phyloP scores from a whole-genome alignment of 495 filamentous ascomycete genomes.

The Massariosphaeria phaeospora region DNA sequence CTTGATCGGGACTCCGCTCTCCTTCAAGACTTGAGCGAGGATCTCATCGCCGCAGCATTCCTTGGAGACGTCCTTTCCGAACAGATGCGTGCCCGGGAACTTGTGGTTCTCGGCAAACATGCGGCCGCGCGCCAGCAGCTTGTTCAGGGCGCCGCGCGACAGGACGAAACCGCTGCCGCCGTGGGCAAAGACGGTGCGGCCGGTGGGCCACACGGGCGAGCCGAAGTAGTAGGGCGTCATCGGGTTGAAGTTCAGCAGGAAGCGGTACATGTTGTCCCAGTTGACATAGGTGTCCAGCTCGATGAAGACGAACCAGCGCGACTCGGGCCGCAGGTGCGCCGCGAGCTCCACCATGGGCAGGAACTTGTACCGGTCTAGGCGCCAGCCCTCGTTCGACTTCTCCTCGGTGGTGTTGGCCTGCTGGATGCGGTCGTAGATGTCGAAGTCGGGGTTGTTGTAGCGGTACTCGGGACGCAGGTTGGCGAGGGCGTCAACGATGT shows the following conservation, averaged over 20 bases:
- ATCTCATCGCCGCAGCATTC: slow-evolving; percentile 32
- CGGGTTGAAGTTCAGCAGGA: slow-evolving; percentile 50
- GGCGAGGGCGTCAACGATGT: slow-evolving; percentile 50
- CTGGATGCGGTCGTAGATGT: slow-evolving; percentile 50
- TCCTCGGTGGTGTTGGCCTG: slow-evolving; percentile 39
- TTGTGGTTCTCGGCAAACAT: slow-evolving; percentile 16
- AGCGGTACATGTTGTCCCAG: slow-evolving; percentile 59
- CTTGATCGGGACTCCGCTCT: slow-evolving; percentile 12
- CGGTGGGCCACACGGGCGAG: slow-evolving; percentile 46
- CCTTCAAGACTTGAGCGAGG: slow-evolving; percentile 24
- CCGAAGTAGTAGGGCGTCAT: slow-evolving; percentile 52
- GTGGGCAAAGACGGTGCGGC: slow-evolving; percentile 29
- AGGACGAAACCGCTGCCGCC: slow-evolving; percentile 31
- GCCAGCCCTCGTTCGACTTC: slow-evolving; percentile 48
- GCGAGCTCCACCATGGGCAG: slow-evolving; percentile 59
- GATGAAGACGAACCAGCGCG: slow-evolving; percentile 64
- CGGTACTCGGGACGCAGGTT: slow-evolving; percentile 38
- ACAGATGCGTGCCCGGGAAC: slow-evolving; percentile 21
- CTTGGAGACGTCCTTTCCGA: slow-evolving; percentile 20
- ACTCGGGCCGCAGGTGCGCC: slow-evolving; percentile 46
- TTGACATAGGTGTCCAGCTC: slow-evolving; percentile 64
- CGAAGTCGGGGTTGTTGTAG: slow-evolving; percentile 45
- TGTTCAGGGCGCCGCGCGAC: slow-evolving; percentile 28
- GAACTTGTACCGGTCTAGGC: slow-evolving; percentile 68
- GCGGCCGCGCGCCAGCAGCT: slow-evolving; percentile 11